phyloP scores from a whole-genome alignment of 208 protist genomes.

The Leishmania arabica region DNA sequence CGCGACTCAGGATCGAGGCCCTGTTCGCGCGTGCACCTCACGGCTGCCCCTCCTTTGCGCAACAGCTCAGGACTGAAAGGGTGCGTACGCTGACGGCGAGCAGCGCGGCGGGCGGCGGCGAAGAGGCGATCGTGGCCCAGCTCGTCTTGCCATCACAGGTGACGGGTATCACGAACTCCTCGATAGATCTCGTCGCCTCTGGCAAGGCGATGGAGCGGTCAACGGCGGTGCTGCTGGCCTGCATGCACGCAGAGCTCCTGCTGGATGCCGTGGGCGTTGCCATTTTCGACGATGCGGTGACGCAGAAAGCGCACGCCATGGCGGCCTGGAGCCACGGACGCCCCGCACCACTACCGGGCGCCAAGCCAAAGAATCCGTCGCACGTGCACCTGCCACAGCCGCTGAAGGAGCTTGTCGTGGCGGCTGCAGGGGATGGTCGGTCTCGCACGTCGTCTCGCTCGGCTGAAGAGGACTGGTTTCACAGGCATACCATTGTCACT shows the following conservation, averaged over 20 bases:
- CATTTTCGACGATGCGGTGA: slow-evolving; percentile 59
- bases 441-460: slow-evolving; percentile 46
- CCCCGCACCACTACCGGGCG: slow-evolving; percentile 63
- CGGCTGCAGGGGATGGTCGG: not conserved
- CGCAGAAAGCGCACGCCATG: slow-evolving; percentile 70
- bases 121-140: slow-evolving; percentile 17
- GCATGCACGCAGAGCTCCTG: slow-evolving; percentile 91
- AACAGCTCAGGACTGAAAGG: slow-evolving; percentile 31
- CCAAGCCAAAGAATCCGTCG: slow-evolving; percentile 40
- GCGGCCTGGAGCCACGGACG: slow-evolving; percentile 82
- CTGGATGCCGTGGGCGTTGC: slow-evolving; percentile 65
- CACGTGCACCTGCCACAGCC: slow-evolving; percentile 59
- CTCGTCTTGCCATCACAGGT: slow-evolving; percentile 21
- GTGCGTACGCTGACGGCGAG: slow-evolving; percentile 31
- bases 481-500: slow-evolving; percentile 56
- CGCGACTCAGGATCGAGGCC: slow-evolving; percentile 50
- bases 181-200: slow-evolving; percentile 38
- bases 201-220: slow-evolving; percentile 69
- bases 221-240: slow-evolving; percentile 64
- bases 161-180: slow-evolving; percentile 4
- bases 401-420: slow-evolving; percentile 52
- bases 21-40: slow-evolving; percentile 37
- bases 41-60: slow-evolving; percentile 45
- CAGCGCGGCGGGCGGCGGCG: slow-evolving; percentile 26
- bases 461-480: slow-evolving; percentile 73